Base-by-base conservation (phyloP, 2,329 filamentous ascomycete species). In the Claviceps pazoutovae region DNA sequence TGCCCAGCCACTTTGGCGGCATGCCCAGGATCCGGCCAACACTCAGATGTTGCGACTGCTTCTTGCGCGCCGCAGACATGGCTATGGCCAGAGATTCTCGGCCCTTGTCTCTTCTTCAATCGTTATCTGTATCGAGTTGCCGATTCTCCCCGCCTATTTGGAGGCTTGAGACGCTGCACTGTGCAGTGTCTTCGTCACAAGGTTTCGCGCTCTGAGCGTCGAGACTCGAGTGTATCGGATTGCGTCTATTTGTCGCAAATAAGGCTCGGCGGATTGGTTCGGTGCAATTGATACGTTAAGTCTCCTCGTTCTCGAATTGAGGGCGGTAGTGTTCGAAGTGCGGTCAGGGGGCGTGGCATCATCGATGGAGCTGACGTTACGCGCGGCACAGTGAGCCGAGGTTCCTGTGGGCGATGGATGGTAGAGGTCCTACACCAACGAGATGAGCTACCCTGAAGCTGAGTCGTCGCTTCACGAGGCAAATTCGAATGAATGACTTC, bases 1-100 rank as follows among this genome's bases (percentile, higher is more conserved):
- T 78, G 57, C 75, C 71, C 50, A 88, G 72, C 80, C 80, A 86
- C 66, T 75, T 75, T 26, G 82, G 75, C 48, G 83, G 80, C 60
- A 50, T 53, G 19, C 47, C 44, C 30, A 54, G 49, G 17, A 52
- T 50, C 36, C 46, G 44, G 2, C 53, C 50, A 7, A 34, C 46
- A 19, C 41, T 46, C 23, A 46, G 34, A 19, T 46, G 48, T 16
- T 34, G 17, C 19, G 19, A 13, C 36, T 46, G 47, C 14, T 23
- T 44, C 34, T 23, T 50, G 34, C 43, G 34, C 46, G 46, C 42
- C 2, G 26, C 38, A 6, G 45, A 34, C 19, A 43, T 43, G 34
- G 7, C 30, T 26, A 2, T 19, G 7, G 8, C 23, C n/a, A 2
- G 23, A 23, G 14, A 2, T 11, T 4, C 23, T 2, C n/a, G 2